phyloP scores from a whole-genome alignment of 805 yeast species.

The Candida rishiriensis region DNA sequence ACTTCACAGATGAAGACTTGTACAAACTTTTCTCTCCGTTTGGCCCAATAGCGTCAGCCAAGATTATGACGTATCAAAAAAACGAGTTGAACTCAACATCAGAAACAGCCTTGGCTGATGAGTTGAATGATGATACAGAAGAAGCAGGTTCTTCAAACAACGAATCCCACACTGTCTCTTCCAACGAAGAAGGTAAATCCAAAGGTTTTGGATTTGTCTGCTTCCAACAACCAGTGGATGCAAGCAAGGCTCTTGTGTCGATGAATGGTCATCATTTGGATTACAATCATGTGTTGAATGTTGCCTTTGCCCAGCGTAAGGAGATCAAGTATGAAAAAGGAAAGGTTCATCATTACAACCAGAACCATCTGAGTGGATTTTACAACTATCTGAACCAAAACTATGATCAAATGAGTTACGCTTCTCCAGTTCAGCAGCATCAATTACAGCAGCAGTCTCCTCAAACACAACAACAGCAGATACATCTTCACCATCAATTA shows the following conservation, averaged over 20 bases:
- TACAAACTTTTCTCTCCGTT: slow-evolving; percentile 36
- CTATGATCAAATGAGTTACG: slow-evolving; percentile 12
- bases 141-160: not conserved
- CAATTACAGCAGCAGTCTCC: too few relatives aligned
- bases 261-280: slow-evolving; percentile 50
- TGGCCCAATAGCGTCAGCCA: slow-evolving; percentile 53
- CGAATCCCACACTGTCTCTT: too few relatives aligned
- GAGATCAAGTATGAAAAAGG: slow-evolving; percentile 44
- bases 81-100: slow-evolving; percentile 20
- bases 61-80: slow-evolving; percentile 46
- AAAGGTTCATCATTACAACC: slow-evolving; percentile 31
- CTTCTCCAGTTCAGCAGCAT: slow-evolving; percentile 1
- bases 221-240: slow-evolving; percentile 60
- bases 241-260: slow-evolving; percentile 62
- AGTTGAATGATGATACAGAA: slow-evolving; percentile 3
- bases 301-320: slow-evolving; percentile 75
- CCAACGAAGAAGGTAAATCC: slow-evolving; percentile 35
- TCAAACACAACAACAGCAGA: too few relatives aligned
- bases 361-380: slow-evolving; percentile 28
- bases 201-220: slow-evolving; percentile 83
- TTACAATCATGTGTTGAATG: slow-evolving; percentile 29
- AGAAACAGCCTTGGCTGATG: slow-evolving; percentile 2
- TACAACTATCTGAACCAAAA: slow-evolving; percentile 22
- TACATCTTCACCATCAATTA: too few relatives aligned
- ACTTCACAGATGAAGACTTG: slow-evolving; percentile 53